These are phyloP conservation scores for Arachis hypogaea DNA, from an alignment of 306 rosid species.

Conservation along the genomic window DNA sequence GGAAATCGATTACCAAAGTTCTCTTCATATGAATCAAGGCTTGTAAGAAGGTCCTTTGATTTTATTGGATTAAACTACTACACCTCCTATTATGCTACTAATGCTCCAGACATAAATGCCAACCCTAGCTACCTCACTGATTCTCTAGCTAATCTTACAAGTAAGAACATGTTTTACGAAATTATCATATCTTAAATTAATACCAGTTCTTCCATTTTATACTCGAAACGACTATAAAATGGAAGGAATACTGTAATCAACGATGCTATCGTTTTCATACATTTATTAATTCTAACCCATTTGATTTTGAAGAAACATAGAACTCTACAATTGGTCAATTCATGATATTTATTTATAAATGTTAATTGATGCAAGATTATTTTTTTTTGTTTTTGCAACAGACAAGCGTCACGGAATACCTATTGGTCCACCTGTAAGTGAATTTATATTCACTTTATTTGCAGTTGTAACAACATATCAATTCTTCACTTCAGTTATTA, in stretches of 20 bases:
- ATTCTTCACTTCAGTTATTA: not conserved
- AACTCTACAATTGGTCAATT: no score
- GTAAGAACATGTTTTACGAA: constrained; percentile 8
- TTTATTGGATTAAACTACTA: constrained; percentile 46
- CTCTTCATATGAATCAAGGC: constrained; percentile 20
- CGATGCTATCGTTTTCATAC: no score
- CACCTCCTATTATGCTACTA: constrained; percentile 26
- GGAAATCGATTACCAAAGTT: constrained; percentile 39
- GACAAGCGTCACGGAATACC: constrained; percentile 34
- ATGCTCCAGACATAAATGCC: constrained; percentile 33
- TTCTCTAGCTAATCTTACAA: constrained; percentile 28
- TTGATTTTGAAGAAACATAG: not conserved
- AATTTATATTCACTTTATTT: not conserved
- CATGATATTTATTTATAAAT: not conserved
- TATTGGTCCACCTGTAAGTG: constrained; percentile 34
- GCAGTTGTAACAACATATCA: not conserved
- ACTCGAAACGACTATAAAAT: no score
- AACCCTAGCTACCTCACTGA: constrained; percentile 39
- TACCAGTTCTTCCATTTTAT: no score
- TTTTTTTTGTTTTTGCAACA: constrained; percentile 14
- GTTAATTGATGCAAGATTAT: not conserved
- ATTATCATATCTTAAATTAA: no score
- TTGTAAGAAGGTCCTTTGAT: constrained; percentile 36
- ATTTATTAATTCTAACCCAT: not conserved
- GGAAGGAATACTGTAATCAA: no score